Conservation (phyloP, 164 flowering plant genomes). For the Akebia trifoliata region DNA sequence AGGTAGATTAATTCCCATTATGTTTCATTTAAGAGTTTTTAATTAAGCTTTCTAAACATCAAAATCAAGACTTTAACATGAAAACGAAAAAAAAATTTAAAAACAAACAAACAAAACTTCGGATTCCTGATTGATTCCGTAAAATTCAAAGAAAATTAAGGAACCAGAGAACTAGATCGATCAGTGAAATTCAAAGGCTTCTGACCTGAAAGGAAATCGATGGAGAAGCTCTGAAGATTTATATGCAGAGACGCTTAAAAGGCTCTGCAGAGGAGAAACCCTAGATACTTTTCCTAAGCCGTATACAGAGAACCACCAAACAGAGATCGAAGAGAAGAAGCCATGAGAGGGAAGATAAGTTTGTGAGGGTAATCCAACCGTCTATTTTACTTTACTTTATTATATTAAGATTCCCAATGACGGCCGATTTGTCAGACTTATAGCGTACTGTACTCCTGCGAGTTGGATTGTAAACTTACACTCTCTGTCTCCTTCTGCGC, state of each 20-base stretch:
- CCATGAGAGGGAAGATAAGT: background rate
- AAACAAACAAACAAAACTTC: background rate
- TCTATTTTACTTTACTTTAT: background rate
- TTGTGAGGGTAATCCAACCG: conserved; percentile 1
- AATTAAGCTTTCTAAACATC: background rate
- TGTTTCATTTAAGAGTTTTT: background rate
- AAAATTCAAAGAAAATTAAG: too few species aligned
- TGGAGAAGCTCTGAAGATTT: background rate
- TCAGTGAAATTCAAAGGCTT: background rate
- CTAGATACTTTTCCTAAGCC: background rate
- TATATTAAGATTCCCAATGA: conserved; percentile 2
- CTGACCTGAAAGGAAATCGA: background rate
- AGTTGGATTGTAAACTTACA: too few species aligned
- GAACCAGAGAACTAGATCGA: background rate
- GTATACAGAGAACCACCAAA: background rate
- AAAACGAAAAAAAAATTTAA: background rate
- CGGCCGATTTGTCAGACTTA: conserved; percentile 2
- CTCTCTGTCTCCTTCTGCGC: too few species aligned
- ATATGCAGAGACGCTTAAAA: background rate
- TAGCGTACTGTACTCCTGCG: too few species aligned
- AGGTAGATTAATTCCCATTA: background rate
- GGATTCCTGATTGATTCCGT: too few species aligned
- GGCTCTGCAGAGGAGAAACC: background rate
- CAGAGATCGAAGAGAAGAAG: background rate
- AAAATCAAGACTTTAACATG: too few species aligned